phyloP scores from a whole-genome alignment of 2,329 filamentous ascomycete genomes.

The Fusarium pininemorale region DNA sequence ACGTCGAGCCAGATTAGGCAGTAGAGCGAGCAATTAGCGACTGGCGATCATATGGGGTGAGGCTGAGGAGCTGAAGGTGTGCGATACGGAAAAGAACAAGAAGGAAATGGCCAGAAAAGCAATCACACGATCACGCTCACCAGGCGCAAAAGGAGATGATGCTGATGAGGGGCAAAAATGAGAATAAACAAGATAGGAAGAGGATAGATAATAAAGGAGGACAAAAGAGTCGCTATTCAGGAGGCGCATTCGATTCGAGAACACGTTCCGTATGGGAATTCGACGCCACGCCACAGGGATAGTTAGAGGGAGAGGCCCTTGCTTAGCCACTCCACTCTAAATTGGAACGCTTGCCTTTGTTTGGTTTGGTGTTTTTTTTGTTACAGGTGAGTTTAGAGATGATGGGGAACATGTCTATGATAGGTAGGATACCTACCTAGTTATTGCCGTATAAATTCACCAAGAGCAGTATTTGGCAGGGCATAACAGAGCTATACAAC shows the following conservation, averaged over 20 bases:
- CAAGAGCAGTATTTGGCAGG: background rate
- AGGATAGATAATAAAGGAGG: conserved; percentile 20
- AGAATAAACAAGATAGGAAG: conserved; percentile 10
- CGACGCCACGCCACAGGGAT: conserved; percentile 23
- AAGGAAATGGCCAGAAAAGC: conserved; percentile 18
- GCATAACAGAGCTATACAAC: background rate
- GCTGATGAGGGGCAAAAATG: conserved; percentile 25
- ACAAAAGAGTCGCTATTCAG: conserved; percentile 23
- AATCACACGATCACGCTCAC: conserved; percentile 27
- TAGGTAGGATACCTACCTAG: too few relatives aligned
- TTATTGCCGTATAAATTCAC: background rate
- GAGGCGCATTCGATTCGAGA: conserved; percentile 36
- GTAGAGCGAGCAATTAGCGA: conserved; percentile 24
- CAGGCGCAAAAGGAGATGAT: conserved; percentile 26
- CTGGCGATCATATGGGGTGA: conserved; percentile 28
- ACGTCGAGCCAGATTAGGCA: conserved; percentile 10
- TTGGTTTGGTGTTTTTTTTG: conserved; percentile 7
- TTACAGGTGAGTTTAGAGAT: background rate
- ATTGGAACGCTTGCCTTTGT: conserved; percentile 12
- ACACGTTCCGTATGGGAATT: conserved; percentile 33
- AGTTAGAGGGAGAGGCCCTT: background rate
- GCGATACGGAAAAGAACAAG: conserved; percentile 11
- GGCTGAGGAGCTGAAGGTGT: conserved; percentile 9
- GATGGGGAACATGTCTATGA: background rate
- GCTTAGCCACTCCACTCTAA: conserved; percentile 32